phyloP scores from a whole-genome alignment of 2,329 filamentous ascomycete genomes.

The Nannizzia gypsea region DNA sequence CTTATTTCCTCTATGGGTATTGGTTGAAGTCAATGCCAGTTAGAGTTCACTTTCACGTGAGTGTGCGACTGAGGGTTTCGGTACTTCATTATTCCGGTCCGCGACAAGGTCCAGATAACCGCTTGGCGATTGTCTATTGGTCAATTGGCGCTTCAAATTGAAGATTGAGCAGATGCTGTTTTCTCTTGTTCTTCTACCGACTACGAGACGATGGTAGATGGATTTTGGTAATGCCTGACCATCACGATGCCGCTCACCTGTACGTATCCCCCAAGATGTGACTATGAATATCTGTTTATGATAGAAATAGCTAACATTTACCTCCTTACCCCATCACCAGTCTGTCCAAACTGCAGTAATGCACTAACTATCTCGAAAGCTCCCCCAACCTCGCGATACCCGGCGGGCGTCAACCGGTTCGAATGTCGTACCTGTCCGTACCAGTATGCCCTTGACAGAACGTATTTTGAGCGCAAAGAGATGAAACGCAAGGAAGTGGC shows the following conservation, averaged over 20 bases:
- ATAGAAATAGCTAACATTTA: constrained; percentile 7
- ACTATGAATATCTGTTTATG: background rate
- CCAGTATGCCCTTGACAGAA: constrained; percentile 66
- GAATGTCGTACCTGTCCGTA: constrained; percentile 95
- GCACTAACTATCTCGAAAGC: constrained; percentile 36
- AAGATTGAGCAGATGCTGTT: background rate
- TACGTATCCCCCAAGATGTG: constrained; percentile 16
- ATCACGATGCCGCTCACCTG: constrained; percentile 29
- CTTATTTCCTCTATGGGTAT: no score
- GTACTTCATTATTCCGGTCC: background rate
- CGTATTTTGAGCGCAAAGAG: constrained; percentile 66
- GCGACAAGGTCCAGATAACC: background rate
- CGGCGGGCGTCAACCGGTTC: constrained; percentile 58
- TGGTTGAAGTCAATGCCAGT: no score
- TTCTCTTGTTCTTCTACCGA: background rate
- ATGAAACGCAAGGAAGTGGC: constrained; percentile 82
- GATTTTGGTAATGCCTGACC: background rate
- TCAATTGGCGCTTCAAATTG: background rate
- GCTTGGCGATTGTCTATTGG: background rate
- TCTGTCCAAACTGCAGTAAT: constrained; percentile 41
- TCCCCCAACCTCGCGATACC: constrained; percentile 27
- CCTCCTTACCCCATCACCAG: constrained; percentile 19
- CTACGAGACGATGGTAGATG: background rate
- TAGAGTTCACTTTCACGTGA: no score
- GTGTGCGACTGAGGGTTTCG: background rate